These are phyloP conservation scores for Arabidopsis lyrata DNA, from an alignment of 441 rosid genomes.

Conservation along the genomic window DNA sequence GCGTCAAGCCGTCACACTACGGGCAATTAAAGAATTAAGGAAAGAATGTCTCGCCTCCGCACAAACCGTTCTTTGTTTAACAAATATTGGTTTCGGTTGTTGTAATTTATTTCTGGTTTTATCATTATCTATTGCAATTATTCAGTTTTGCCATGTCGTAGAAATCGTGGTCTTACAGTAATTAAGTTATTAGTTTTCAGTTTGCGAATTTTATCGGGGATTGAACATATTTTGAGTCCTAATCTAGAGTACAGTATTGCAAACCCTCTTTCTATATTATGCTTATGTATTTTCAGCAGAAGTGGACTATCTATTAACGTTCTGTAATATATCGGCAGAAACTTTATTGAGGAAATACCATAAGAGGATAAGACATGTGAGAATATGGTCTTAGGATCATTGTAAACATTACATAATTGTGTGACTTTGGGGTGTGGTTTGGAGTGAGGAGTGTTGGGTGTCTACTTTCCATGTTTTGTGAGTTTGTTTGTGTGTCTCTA, in stretches of 20 bases:
- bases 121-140: too few relatives aligned
- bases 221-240: not conserved
- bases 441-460: not conserved
- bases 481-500: not conserved
- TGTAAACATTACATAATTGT: slow-evolving; percentile 5
- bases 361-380: slow-evolving; percentile 16
- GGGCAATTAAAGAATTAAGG: too few relatives aligned
- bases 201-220: not conserved
- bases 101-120: too few relatives aligned
- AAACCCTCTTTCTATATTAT: not conserved
- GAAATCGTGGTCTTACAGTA: too few relatives aligned
- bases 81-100: too few relatives aligned
- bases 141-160: too few relatives aligned
- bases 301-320: slow-evolving; percentile 2
- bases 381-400: slow-evolving; percentile 14
- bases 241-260: not conserved
- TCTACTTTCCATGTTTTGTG: slow-evolving; percentile 3
- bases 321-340: not conserved
- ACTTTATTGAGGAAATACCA: not conserved
- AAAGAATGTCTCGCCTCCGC: too few relatives aligned
- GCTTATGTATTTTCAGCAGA: not conserved
- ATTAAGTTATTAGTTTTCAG: not conserved
- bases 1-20: too few relatives aligned
- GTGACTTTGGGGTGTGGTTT: not conserved
- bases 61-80: too few relatives aligned